Conservation (phyloP, 2,329 filamentous ascomycete species). For the Cercospora sp. region DNA sequence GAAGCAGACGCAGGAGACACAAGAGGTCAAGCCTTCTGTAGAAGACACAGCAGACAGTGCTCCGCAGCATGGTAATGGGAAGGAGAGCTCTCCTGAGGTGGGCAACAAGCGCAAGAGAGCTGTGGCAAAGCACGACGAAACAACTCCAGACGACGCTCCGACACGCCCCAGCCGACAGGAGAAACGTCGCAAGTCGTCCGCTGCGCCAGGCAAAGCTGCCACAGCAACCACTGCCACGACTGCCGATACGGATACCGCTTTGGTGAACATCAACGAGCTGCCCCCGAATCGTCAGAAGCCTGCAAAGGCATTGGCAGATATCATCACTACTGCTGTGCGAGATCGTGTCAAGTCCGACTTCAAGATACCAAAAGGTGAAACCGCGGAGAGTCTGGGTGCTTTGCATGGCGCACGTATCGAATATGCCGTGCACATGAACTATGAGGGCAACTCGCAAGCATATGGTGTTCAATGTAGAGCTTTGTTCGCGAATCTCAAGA, state of each 20-base stretch:
- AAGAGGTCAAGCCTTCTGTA: not conserved
- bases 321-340: slow-evolving; percentile 66
- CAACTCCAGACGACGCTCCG: slow-evolving; percentile 26
- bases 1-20: not conserved
- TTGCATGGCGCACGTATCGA: slow-evolving; percentile 77
- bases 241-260: slow-evolving; percentile 36
- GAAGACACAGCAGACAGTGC: not conserved
- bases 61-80: not conserved
- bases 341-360: slow-evolving; percentile 66
- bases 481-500: slow-evolving; percentile 83
- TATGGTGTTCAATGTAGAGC: slow-evolving; percentile 69
- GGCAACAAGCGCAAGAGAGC: slow-evolving; percentile 40
- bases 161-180: slow-evolving; percentile 31
- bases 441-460: slow-evolving; percentile 52
- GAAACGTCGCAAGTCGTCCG: slow-evolving; percentile 41
- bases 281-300: slow-evolving; percentile 68
- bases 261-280: slow-evolving; percentile 49
- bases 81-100: slow-evolving; percentile 9
- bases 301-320: slow-evolving; percentile 69
- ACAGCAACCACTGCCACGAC: slow-evolving; percentile 14
- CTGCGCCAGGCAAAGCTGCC: slow-evolving; percentile 19
- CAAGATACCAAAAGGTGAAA: slow-evolving; percentile 62
- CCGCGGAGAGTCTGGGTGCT: slow-evolving; percentile 65
- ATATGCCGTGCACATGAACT: slow-evolving; percentile 60
- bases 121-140: slow-evolving; percentile 26